phyloP scores from a whole-genome alignment of 139 green algal species.

The Auxenochlorella pyrenoidosa region DNA sequence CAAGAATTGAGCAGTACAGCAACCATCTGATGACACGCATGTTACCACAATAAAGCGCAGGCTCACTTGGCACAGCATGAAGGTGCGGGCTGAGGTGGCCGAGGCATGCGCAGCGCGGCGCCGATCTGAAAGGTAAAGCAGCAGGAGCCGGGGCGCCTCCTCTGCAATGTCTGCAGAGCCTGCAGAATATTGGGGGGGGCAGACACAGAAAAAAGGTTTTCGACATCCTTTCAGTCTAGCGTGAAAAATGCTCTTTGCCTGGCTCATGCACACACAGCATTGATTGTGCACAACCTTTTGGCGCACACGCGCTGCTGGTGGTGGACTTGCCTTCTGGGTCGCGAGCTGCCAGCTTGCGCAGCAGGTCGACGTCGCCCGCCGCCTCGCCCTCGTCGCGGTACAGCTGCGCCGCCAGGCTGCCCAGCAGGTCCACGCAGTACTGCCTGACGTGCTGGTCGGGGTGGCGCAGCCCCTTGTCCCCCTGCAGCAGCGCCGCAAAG shows the following conservation, averaged over 20 bases:
- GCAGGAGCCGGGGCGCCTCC: slow-evolving; percentile 57
- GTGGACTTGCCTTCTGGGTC: neutral
- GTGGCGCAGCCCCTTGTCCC: slow-evolving; percentile 51
- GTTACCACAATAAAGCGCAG: too few relatives aligned
- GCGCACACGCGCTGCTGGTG: too few relatives aligned
- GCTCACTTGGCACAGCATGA: slow-evolving; percentile 44
- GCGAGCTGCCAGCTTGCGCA: slow-evolving; percentile 48
- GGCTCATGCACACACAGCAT: too few relatives aligned
- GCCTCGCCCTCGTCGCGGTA: slow-evolving; percentile 18
- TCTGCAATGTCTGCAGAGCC: slow-evolving; percentile 10
- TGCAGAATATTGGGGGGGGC: neutral
- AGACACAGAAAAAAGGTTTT: too few relatives aligned
- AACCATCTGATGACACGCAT: too few relatives aligned
- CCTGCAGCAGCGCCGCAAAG: slow-evolving; percentile 55
- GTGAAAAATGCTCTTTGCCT: too few relatives aligned
- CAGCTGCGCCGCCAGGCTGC: slow-evolving; percentile 50
- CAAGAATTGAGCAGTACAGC: too few relatives aligned
- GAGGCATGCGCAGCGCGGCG: neutral
- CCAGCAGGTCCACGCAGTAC: slow-evolving; percentile 71
- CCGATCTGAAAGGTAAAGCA: slow-evolving; percentile 52
- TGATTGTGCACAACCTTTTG: too few relatives aligned
- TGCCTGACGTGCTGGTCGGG: slow-evolving; percentile 61
- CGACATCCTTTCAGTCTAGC: too few relatives aligned
- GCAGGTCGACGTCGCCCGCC: slow-evolving; percentile 37
- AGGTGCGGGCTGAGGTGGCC: slow-evolving; percentile 43